phyloP scores from a whole-genome alignment of 805 yeast species.

The Hanseniaspora singularis region DNA sequence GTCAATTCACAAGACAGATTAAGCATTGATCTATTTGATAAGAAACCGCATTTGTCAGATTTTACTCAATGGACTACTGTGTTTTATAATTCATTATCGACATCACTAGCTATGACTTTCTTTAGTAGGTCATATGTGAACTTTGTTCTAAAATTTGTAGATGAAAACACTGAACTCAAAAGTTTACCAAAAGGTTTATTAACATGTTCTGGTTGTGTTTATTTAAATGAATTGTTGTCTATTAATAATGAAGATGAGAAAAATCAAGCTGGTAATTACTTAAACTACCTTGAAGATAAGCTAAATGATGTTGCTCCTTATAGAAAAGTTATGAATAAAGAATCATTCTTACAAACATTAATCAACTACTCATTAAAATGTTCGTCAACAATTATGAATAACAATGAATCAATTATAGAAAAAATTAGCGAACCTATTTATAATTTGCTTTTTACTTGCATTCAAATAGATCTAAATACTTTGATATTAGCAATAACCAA shows the following conservation, averaged over 20 bases:
- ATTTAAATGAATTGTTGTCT: constrained; percentile 23
- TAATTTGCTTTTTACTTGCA: constrained; percentile 32
- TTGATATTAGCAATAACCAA: constrained; percentile 33
- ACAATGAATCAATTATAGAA: neutral
- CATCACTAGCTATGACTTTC: neutral
- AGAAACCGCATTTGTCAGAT: constrained; percentile 30
- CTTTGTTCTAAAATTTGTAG: constrained; percentile 33
- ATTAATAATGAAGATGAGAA: constrained; percentile 13
- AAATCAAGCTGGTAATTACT: constrained; percentile 18
- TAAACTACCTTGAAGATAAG: constrained; percentile 18
- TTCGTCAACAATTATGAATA: neutral
- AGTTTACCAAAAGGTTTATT: constrained; percentile 27
- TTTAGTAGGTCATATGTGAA: constrained; percentile 14
- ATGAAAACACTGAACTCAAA: constrained; percentile 22
- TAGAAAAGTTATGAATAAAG: constrained; percentile 12
- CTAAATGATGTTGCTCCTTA: constrained; percentile 7
- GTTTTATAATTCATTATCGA: constrained; percentile 32
- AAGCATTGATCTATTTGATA: neutral
- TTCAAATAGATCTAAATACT: constrained; percentile 38
- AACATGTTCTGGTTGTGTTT: constrained; percentile 30
- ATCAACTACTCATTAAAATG: constrained; percentile 9
- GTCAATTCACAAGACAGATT: constrained; percentile 2
- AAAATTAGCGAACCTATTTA: constrained; percentile 24
- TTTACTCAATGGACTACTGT: constrained; percentile 45
- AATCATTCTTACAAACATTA: constrained; percentile 8